Conservation (phyloP, 106 monocot genomes). For the Posidonia australis region DNA sequence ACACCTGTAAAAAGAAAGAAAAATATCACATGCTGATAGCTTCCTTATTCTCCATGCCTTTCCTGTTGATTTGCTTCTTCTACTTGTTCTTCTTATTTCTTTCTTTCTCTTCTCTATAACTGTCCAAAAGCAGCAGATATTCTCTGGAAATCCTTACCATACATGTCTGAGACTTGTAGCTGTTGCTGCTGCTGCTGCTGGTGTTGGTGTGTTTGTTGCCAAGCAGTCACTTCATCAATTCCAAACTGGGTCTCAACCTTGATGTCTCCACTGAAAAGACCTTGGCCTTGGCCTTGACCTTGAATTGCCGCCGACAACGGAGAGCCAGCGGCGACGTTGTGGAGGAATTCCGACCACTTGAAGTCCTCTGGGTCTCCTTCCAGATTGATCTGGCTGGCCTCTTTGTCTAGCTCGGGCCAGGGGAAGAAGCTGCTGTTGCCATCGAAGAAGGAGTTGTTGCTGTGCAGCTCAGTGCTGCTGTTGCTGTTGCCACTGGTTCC, state of each 20-base stretch:
- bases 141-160: constrained; percentile 65
- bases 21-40: too few relatives aligned
- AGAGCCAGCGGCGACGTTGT: not conserved
- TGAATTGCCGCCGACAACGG: constrained; percentile 18
- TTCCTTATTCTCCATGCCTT: too few relatives aligned
- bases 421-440: constrained; percentile 16
- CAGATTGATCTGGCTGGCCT: not conserved
- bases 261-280: constrained; percentile 16
- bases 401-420: constrained; percentile 11
- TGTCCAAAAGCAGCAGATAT: constrained; percentile 44
- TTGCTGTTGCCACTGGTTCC: constrained; percentile 11
- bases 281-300: constrained; percentile 23
- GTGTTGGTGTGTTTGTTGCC: constrained; percentile 28
- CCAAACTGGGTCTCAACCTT: constrained; percentile 39
- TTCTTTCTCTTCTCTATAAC: constrained; percentile 23
- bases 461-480: constrained; percentile 27
- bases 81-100: not conserved
- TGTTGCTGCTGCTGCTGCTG: constrained; percentile 36
- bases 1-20: too few relatives aligned
- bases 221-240: constrained; percentile 25
- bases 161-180: constrained; percentile 26
- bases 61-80: too few relatives aligned
- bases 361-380: constrained; percentile 15
- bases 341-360: constrained; percentile 25
- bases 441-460: constrained; percentile 36